These are phyloP conservation scores for Rhizopus microsporus DNA, from an alignment of 371 early-diverging fungal species.

Conservation along the genomic window DNA sequence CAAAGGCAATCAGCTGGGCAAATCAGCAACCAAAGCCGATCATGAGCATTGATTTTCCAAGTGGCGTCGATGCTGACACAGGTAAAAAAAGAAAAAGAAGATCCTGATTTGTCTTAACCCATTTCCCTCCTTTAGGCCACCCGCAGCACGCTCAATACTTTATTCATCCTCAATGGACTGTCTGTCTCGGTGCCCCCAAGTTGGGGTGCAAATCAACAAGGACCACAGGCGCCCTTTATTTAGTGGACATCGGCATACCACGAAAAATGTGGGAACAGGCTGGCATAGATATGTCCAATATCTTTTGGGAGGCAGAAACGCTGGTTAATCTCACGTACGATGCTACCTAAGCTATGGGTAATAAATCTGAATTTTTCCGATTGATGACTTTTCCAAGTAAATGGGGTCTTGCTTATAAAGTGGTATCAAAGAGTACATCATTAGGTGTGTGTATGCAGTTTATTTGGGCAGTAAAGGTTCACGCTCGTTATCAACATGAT, in stretches of 20 bases:
- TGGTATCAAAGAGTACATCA: too few relatives aligned
- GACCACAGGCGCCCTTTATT: slow-evolving; percentile 70
- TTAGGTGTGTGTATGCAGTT: too few relatives aligned
- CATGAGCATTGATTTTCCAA: slow-evolving; percentile 73
- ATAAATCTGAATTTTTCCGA: too few relatives aligned
- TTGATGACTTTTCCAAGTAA: too few relatives aligned
- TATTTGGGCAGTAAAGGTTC: too few relatives aligned
- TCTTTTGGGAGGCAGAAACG: slow-evolving; percentile 77
- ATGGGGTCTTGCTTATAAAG: too few relatives aligned
- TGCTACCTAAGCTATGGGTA: too few relatives aligned
- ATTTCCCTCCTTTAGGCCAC: slow-evolving; percentile 4
- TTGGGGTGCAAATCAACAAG: slow-evolving; percentile 56
- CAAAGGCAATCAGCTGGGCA: slow-evolving; percentile 69
- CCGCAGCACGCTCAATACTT: slow-evolving; percentile 32
- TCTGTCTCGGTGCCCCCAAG: slow-evolving; percentile 78
- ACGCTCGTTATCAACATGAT: too few relatives aligned
- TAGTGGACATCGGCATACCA: slow-evolving; percentile 83
- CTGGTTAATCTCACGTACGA: slow-evolving; percentile 66
- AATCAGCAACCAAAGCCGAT: slow-evolving; percentile 66
- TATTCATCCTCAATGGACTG: slow-evolving; percentile 69
- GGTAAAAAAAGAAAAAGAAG: slow-evolving; percentile 28
- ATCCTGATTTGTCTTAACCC: neutral
- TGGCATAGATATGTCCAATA: slow-evolving; percentile 56
- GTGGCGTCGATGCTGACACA: slow-evolving; percentile 62
- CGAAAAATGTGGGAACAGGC: slow-evolving; percentile 61